Base-by-base conservation (phyloP, 495 filamentous ascomycete genomes). In the Pyrenula massariospora region DNA sequence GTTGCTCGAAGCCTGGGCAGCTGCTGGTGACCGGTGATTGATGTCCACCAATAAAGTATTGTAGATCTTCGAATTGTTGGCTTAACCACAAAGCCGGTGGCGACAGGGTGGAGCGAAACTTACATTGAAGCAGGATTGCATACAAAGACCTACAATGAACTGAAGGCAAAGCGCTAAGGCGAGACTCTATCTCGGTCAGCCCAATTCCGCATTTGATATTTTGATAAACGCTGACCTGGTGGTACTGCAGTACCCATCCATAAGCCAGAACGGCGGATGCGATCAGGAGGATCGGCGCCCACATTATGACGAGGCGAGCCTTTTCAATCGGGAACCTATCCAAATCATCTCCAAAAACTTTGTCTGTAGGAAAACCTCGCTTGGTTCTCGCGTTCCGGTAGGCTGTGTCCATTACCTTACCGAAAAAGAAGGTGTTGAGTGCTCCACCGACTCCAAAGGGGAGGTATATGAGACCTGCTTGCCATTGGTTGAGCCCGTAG, bases 391-490 rank as follows among this genome's bases (percentile, higher is more conserved):
- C 53, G 12, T 22, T 19, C 12, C 56, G 50, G 59, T 65, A 67
- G 57, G 63, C 62, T 2, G 12, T 1, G 51, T 67, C 65, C 61
- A 67, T 50, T 3, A 67, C 22, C 52, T 54, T 51, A 11, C 65
- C 65, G 53, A 63, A 58, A 19, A 66, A 57, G 55, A 61, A 64
- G 21, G 63, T 59, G 24, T 59, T 59, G 10, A 62, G 25, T 15
- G 55, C 47, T 11, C 59, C 57, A 22, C 67, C 66, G 20, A 67
- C 11, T 10, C 68, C 68, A 48, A 64, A 65, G 10, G 68, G 63
- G 2, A 71, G 58, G 54, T 71, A 71, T 12, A 63, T 60, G 48
- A 71, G 58, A 21, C 68, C 68, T 15, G 63, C 65, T 24, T 70
- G 61, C 56, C 36, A 57, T 23, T 68, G 36, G 3, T 61, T 62